phyloP scores from a whole-genome alignment of 2,329 filamentous ascomycete species.

The Zopfia rhizophila region DNA sequence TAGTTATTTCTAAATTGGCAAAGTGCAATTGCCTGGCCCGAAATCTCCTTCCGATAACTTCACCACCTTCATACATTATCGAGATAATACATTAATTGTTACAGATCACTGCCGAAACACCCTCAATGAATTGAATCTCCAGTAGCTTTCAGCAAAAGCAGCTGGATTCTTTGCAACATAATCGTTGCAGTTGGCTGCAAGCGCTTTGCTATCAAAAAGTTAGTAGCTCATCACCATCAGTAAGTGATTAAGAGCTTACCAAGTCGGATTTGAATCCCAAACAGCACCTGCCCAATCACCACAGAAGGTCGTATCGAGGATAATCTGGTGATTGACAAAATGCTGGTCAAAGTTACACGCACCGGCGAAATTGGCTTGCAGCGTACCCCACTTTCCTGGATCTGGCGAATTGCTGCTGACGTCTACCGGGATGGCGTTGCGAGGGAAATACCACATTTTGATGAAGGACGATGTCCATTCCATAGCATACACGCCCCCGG shows the following conservation, averaged over 20 bases:
- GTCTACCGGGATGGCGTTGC: conserved; percentile 41
- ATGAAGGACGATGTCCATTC: conserved; percentile 36
- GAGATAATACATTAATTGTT: too few species aligned
- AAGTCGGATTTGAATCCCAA: conserved; percentile 60
- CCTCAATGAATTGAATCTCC: conserved; percentile 50
- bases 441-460: conserved; percentile 35
- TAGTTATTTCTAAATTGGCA: too few species aligned
- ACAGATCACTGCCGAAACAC: conserved; percentile 47
- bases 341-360: conserved; percentile 49
- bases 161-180: conserved; percentile 23
- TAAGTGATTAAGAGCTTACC: conserved; percentile 63
- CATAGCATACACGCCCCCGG: conserved; percentile 42
- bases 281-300: conserved; percentile 75
- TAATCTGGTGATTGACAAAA: conserved; percentile 51
- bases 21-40: too few species aligned
- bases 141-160: conserved; percentile 39
- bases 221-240: conserved; percentile 1
- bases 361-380: conserved; percentile 70
- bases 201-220: conserved; percentile 47
- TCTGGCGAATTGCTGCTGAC: conserved; percentile 64
- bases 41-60: too few species aligned
- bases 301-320: conserved; percentile 55
- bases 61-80: too few species aligned
- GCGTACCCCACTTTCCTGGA: conserved; percentile 70
- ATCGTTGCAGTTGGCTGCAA: conserved; percentile 17